Evolutionary conservation across 371 early-diverging fungal species (phyloP), one percentile per base, ranked within the genome.

Genomic region (Syncephalastrum contaminatum): DNA sequence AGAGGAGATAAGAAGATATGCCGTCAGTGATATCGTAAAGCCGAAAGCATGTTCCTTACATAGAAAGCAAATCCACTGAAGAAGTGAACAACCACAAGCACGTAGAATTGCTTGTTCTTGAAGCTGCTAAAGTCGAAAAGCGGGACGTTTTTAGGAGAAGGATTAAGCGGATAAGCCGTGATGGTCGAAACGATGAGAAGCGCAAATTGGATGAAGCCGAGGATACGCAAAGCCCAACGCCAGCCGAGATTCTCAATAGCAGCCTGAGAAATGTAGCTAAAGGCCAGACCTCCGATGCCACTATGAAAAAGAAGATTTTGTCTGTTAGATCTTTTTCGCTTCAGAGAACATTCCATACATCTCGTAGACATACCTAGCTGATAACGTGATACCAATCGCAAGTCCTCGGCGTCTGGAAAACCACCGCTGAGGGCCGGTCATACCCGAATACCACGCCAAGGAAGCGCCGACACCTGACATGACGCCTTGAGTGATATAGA

Each of bases 221-320:
- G 60, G 5, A 84, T 72, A 6, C 90, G 80, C 43, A 90, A 63
- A 2, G 90, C 74, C 88, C 88, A 87, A 24, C 59, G 67, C 58
- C 75, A 64, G 8, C 80, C 84, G 10, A 85, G 39, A 4, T 61
- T 42, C 6, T 64, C 53, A 21, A 84, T 60, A 43, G 82, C 58
- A 2, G 75, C 71, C 7, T 77, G 75, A 0, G 73, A 72, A 8
- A 76, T 61, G 48, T 81, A 78, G 30, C 79, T 63, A 20, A 86
- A 49, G 44, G 70, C 70, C 24, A 88, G 63, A 12, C 87, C 89
- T 40, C 87, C 87, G 22, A 85, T 56, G 22, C 82, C 81, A 1
- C 73, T 70, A 1, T 88, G 87, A 2, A 85, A 66, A 12, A 20
- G n/a, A 4, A 7, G 10, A 44, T 44, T 3, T 30, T 2, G 36